phyloP scores from a whole-genome alignment of 2,329 filamentous ascomycete genomes.

The Lasiodiplodia sp. region DNA sequence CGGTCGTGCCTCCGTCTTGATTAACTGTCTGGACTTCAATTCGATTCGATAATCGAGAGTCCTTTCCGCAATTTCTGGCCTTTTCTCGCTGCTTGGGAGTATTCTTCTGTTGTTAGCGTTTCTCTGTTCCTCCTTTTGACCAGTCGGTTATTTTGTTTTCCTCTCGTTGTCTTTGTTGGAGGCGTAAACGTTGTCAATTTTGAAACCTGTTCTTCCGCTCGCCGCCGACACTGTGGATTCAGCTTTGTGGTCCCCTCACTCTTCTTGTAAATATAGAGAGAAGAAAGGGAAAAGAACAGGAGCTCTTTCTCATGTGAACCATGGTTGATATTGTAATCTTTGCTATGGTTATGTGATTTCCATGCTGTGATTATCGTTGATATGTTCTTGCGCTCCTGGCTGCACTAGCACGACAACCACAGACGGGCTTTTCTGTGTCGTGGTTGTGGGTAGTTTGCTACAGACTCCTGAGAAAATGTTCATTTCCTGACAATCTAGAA shows the following conservation, averaged over 20 bases:
- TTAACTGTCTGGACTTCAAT: background rate
- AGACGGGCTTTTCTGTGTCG: background rate
- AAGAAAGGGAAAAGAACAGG: conserved; percentile 10
- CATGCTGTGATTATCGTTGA: background rate
- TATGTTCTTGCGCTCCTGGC: background rate
- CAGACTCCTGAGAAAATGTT: background rate
- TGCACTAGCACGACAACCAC: background rate
- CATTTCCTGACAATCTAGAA: background rate
- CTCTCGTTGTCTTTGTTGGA: background rate
- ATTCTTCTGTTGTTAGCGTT: background rate
- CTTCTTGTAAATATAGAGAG: conserved; percentile 23
- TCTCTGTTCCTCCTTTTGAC: background rate
- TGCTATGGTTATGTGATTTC: background rate
- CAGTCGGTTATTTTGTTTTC: background rate
- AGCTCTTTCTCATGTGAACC: conserved; percentile 2
- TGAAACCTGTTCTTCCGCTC: background rate
- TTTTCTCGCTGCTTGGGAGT: background rate
- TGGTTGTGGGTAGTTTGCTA: background rate
- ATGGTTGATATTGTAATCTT: background rate
- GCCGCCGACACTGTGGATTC: background rate
- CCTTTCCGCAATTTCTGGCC: background rate
- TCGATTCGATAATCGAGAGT: background rate
- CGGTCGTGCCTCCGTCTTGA: background rate
- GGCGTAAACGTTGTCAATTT: background rate
- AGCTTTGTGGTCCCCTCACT: background rate